phyloP scores from a whole-genome alignment of 768 basidiomycete species.

The Candolleomyces aberdarensis region DNA sequence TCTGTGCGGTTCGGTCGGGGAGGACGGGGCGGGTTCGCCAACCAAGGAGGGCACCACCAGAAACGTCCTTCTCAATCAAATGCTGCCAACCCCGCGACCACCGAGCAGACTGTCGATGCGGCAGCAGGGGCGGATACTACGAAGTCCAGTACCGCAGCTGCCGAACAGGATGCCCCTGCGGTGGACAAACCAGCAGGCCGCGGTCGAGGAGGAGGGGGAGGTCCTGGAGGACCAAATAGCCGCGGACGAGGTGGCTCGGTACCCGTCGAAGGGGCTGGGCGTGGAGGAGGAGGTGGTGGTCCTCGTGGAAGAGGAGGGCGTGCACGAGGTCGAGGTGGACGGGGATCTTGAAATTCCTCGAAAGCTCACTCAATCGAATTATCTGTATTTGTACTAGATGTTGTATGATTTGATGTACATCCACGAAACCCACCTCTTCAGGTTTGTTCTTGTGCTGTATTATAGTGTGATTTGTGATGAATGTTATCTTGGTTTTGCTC shows the following conservation, averaged over 20 bases:
- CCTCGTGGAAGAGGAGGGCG: constrained; percentile 5
- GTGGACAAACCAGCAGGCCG: too few species aligned
- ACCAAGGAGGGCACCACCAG: constrained; percentile 8
- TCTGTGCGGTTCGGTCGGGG: constrained; percentile 76
- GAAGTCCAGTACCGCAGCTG: not conserved
- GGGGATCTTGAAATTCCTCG: not conserved
- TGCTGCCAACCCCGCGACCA: constrained; percentile 5
- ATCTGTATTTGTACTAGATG: too few species aligned
- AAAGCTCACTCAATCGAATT: not conserved
- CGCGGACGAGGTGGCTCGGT: not conserved
- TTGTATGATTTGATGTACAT: too few species aligned
- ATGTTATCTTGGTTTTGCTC: too few species aligned
- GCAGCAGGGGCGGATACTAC: constrained; percentile 1
- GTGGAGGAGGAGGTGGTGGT: constrained; percentile 10
- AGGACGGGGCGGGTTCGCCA: constrained; percentile 25
- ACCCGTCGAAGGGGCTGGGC: constrained; percentile 8
- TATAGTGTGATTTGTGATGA: too few species aligned
- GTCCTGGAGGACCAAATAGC: not conserved
- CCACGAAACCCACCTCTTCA: too few species aligned
- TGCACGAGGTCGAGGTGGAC: constrained; percentile 1
- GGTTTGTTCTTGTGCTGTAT: too few species aligned
- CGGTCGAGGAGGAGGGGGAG: constrained; percentile 3
- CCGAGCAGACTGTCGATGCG: not conserved
- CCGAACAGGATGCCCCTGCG: not conserved
- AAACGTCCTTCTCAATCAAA: constrained; percentile 7